phyloP scores from a whole-genome alignment of 352 stramenopile species.

The Globisporangium echinulatum region DNA sequence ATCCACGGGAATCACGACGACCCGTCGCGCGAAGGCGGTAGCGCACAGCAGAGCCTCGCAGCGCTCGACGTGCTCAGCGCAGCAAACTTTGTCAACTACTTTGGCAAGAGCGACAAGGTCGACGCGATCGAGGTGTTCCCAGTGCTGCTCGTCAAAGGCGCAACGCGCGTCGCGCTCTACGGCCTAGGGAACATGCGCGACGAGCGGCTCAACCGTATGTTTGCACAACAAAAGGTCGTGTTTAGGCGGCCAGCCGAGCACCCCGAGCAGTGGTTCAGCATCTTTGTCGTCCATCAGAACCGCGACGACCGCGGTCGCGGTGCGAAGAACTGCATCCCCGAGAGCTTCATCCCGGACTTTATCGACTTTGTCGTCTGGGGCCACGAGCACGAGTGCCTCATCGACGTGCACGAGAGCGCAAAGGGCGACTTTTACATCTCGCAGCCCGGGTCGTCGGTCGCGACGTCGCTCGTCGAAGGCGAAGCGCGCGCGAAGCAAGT shows the following conservation, averaged over 20 bases:
- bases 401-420: slow-evolving; percentile 91
- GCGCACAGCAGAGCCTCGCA: slow-evolving; percentile 75
- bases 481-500: slow-evolving; percentile 84
- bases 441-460: slow-evolving; percentile 95
- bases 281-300: slow-evolving; percentile 99
- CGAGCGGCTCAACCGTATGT: slow-evolving; percentile 97
- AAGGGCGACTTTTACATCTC: slow-evolving; percentile 96
- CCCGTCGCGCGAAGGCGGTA: slow-evolving; percentile 88
- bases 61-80: slow-evolving; percentile 94
- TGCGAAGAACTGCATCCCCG: slow-evolving; percentile 95
- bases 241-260: slow-evolving; percentile 86
- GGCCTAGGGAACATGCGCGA: slow-evolving; percentile 98
- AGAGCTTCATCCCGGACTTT: slow-evolving; percentile 98
- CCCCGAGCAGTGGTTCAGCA: slow-evolving; percentile 92
- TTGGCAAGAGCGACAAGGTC: slow-evolving; percentile 91
- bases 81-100: slow-evolving; percentile 99
- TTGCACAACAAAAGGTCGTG: slow-evolving; percentile 92
- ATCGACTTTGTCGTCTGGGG: slow-evolving; percentile 97
- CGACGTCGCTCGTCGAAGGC: slow-evolving; percentile 91
- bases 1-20: slow-evolving; percentile 99
- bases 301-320: slow-evolving; percentile 89
- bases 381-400: slow-evolving; percentile 98
- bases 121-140: slow-evolving; percentile 95
- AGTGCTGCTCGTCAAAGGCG: slow-evolving; percentile 94
- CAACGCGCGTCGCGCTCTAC: slow-evolving; percentile 95